These are phyloP conservation scores for Mycena belliarum DNA, from an alignment of 768 basidiomycete species.

Conservation along the genomic window DNA sequence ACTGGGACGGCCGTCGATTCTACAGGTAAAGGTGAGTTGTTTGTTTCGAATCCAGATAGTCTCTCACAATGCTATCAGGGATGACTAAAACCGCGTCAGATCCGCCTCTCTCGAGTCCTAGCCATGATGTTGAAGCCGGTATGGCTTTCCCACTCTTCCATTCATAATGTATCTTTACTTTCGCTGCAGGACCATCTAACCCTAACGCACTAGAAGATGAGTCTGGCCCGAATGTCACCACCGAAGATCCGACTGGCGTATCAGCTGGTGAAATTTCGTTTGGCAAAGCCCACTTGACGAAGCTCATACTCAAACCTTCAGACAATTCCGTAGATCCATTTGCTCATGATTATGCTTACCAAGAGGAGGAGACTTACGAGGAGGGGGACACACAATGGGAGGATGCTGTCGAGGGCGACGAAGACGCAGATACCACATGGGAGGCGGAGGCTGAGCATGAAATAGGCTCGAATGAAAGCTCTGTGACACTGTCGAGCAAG, in stretches of 20 bases:
- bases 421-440: slow-evolving; percentile 46
- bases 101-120: neutral
- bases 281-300: no score
- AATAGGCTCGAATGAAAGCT: slow-evolving; percentile 51
- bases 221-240: slow-evolving; percentile 29
- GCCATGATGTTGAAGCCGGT: neutral
- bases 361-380: slow-evolving; percentile 30
- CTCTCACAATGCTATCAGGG: neutral
- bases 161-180: no score
- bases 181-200: slow-evolving; percentile 4
- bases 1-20: slow-evolving; percentile 6
- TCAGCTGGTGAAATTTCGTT: slow-evolving; percentile 1
- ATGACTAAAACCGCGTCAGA: neutral
- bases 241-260: slow-evolving; percentile 7
- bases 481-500: slow-evolving; percentile 57
- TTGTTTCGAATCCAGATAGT: neutral
- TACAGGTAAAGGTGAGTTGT: slow-evolving; percentile 19
- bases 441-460: slow-evolving; percentile 48
- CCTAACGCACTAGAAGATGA: slow-evolving; percentile 22
- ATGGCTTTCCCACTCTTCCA: neutral
- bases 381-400: slow-evolving; percentile 38
- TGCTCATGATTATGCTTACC: slow-evolving; percentile 17
- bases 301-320: neutral
- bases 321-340: slow-evolving; percentile 20
- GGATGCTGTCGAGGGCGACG: slow-evolving; percentile 43